These are phyloP conservation scores for Candida glucosophila DNA, from an alignment of 1,139 yeast genomes.

Conservation along the genomic window DNA sequence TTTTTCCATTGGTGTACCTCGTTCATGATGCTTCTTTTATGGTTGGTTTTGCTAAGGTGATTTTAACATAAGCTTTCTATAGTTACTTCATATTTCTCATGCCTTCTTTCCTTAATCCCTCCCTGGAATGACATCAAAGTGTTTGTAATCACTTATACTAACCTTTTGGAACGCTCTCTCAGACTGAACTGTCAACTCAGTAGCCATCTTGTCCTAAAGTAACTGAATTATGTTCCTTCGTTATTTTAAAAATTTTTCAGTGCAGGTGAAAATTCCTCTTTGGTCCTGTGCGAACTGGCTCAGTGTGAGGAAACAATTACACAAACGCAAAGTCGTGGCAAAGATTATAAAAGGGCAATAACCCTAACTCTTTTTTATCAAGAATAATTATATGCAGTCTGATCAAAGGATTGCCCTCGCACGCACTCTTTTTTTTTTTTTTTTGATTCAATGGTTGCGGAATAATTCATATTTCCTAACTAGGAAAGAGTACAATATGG, in stretches of 20 bases:
- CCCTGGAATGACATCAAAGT: not conserved
- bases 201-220: conserved; percentile 64
- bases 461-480: too few relatives aligned
- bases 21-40: not conserved
- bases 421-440: too few relatives aligned
- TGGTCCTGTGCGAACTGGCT: conserved; percentile 1
- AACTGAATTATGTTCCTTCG: not conserved
- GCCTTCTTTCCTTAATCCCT: not conserved
- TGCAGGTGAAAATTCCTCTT: conserved; percentile 4
- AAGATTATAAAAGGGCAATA: not conserved
- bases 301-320: conserved; percentile 3
- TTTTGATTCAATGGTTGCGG: too few relatives aligned
- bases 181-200: conserved; percentile 99
- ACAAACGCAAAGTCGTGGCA: conserved; percentile 4
- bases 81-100: not conserved
- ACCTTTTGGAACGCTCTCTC: conserved; percentile 99
- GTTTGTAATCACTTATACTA: conserved; percentile 26
- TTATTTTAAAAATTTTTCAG: conserved; percentile 8
- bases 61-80: too few relatives aligned
- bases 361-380: not conserved
- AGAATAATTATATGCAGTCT: not conserved
- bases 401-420: too few relatives aligned
- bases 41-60: too few relatives aligned
- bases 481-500: too few relatives aligned
- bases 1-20: not conserved